A percentile compares a stretch with the other conserved stretches of the same genome.
Conservation (phyloP, 345 rosid genomes). For the Bretschneidera sinensis region DNA sequence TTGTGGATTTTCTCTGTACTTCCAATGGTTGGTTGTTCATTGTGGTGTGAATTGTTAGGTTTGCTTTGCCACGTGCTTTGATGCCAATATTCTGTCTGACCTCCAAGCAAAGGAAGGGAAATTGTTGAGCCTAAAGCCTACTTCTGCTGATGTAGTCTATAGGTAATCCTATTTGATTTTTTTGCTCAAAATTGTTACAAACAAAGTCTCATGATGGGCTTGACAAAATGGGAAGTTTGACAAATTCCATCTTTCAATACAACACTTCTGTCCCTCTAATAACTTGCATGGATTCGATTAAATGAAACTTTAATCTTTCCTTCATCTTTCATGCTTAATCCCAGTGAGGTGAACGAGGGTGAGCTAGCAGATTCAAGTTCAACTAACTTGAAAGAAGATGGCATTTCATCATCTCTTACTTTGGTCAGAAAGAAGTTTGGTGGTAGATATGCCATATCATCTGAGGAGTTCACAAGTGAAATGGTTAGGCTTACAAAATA, state of each 20-base stretch:
- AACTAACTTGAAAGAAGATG: slow-evolving; percentile 32
- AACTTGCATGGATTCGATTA: background rate
- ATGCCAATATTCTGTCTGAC: slow-evolving; percentile 63
- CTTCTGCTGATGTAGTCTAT: slow-evolving; percentile 73
- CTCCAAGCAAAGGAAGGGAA: slow-evolving; percentile 76
- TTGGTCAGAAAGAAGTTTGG: slow-evolving; percentile 72
- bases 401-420: slow-evolving; percentile 42
- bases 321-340: slow-evolving; percentile 18
- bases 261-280: background rate
- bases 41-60: slow-evolving; percentile 41
- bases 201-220: slow-evolving; percentile 11
- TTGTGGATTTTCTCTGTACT: slow-evolving; percentile 13
- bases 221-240: slow-evolving; percentile 8
- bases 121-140: slow-evolving; percentile 62
- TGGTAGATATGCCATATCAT: slow-evolving; percentile 88
- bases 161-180: slow-evolving; percentile 41
- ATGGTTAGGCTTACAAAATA: slow-evolving; percentile 54
- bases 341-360: slow-evolving; percentile 62
- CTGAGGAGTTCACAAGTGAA: slow-evolving; percentile 80
- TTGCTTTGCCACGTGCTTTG: slow-evolving; percentile 99
- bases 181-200: slow-evolving; percentile 4
- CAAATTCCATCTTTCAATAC: slow-evolving; percentile 10
- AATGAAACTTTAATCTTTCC: slow-evolving; percentile 11
- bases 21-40: slow-evolving; percentile 15
- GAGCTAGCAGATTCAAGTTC: slow-evolving; percentile 53